Evolutionary conservation across 768 basidiomycete genomes (phyloP).

Genomic region (Rhodotorula paludigena): DNA sequence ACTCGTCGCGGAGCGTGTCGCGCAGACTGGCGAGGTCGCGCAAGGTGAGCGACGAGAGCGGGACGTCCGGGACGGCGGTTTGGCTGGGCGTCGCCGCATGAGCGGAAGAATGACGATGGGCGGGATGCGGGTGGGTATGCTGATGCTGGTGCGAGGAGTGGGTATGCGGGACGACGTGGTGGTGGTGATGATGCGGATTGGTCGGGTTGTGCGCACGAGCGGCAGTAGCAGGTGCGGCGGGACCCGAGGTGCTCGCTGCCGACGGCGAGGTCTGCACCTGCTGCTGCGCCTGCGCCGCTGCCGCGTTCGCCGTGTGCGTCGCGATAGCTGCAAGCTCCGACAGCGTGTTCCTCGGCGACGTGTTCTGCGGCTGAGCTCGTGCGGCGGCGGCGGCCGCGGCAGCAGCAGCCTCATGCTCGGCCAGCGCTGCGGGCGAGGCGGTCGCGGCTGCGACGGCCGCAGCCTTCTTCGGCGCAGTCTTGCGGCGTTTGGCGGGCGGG

Average conservation of each 20-base stretch:
- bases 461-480: constrained; percentile 23
- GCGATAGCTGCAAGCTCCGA: constrained; percentile 29
- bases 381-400: background rate
- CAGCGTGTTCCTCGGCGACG: constrained; percentile 20
- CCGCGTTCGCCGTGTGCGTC: background rate
- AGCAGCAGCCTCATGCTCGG: background rate
- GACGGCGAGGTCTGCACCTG: background rate
- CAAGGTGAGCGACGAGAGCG: background rate
- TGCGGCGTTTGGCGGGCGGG: constrained; percentile 20
- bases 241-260: background rate
- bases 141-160: background rate
- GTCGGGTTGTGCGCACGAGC: constrained; percentile 12
- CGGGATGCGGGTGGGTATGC: background rate
- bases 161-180: constrained; percentile 13
- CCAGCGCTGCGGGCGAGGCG: background rate
- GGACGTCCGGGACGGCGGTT: background rate
- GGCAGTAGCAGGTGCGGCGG: background rate
- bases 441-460: constrained; percentile 14
- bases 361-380: background rate
- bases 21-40: constrained; percentile 11
- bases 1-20: constrained; percentile 4
- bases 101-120: constrained; percentile 13
- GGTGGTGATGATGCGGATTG: constrained; percentile 23
- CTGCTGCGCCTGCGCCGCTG: background rate
- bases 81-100: background rate